Evolutionary conservation across 1,284 basidiomycete genomes (phyloP).

Genomic region (Cryptococcus depauperatus): DNA sequence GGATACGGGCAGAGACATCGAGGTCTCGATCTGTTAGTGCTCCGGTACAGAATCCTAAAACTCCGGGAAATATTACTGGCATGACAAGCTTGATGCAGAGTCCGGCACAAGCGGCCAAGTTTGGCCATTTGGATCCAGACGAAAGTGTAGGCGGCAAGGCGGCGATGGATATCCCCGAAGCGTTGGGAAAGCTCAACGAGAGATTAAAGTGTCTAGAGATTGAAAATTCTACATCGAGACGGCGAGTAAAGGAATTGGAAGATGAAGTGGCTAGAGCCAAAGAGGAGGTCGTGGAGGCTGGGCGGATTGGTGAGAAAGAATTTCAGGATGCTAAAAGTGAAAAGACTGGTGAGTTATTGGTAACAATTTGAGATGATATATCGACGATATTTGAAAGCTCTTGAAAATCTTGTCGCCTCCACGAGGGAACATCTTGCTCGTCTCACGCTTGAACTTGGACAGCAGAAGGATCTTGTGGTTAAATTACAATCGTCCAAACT

Average conservation of each 20-base stretch:
- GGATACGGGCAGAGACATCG: not conserved
- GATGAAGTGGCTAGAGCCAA: conserved; percentile 55
- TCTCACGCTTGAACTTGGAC: conserved; percentile 64
- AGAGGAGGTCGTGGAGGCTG: conserved; percentile 43
- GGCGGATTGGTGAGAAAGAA: conserved; percentile 11
- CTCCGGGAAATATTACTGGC: conserved; percentile 34
- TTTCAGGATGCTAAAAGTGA: conserved; percentile 60
- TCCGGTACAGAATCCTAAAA: conserved; percentile 10
- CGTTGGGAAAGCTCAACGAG: conserved; percentile 30
- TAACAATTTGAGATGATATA: too few relatives aligned
- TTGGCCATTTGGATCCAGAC: conserved; percentile 30
- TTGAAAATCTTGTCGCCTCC: conserved; percentile 64
- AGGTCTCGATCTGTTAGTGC: conserved; percentile 11
- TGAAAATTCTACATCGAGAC: conserved; percentile 67
- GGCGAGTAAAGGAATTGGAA: conserved; percentile 71
- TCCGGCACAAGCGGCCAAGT: conserved; percentile 31
- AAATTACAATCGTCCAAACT: conserved; percentile 50
- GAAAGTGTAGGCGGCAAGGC: conserved; percentile 19
- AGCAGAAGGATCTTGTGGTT: conserved; percentile 56
- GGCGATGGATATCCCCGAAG: conserved; percentile 19
- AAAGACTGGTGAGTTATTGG: conserved; percentile 60
- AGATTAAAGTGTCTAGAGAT: conserved; percentile 53
- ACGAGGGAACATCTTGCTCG: conserved; percentile 64
- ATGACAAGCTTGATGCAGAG: conserved; percentile 40
- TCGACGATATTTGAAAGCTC: conserved; percentile 49